These are phyloP conservation scores for Gonium pectorale DNA, from an alignment of 139 green algal genomes.

Conservation along the genomic window DNA sequence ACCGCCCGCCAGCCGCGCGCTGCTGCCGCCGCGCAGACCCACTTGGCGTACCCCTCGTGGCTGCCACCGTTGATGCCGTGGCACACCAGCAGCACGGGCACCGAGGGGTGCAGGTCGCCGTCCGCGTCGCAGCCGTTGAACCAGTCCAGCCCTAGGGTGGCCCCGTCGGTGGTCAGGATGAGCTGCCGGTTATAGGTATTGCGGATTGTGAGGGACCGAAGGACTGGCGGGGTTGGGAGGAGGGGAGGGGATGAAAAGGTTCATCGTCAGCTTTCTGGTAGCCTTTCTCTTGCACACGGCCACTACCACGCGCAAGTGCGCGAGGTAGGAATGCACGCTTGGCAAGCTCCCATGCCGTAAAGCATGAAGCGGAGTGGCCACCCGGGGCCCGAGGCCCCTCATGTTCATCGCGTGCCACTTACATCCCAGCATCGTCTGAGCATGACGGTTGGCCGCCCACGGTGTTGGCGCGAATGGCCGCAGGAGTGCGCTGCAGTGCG, in stretches of 20 bases:
- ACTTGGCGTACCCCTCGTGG: conserved; percentile 82
- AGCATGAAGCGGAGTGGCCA: too few species aligned
- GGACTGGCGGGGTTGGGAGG: not conserved
- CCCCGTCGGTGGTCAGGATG: conserved; percentile 65
- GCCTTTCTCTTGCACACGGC: too few species aligned
- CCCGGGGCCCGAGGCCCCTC: too few species aligned
- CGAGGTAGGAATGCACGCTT: too few species aligned
- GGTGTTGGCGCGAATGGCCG: conserved; percentile 10
- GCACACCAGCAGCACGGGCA: conserved; percentile 67
- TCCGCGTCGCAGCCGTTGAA: conserved; percentile 60
- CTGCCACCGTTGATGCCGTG: conserved; percentile 76
- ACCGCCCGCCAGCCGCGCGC: conserved; percentile 56
- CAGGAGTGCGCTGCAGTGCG: conserved; percentile 11
- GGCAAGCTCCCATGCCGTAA: too few species aligned
- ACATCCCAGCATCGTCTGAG: conserved; percentile 31
- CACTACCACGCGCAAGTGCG: too few species aligned
- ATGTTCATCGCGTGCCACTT: too few species aligned
- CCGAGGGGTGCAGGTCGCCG: conserved; percentile 24
- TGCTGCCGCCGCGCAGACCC: conserved; percentile 62
- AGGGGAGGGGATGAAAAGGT: not conserved
- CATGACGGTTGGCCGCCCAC: conserved; percentile 24
- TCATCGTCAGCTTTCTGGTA: too few species aligned
- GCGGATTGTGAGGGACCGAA: conserved; percentile 15
- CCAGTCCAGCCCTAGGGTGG: conserved; percentile 79
- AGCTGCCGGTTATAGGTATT: conserved; percentile 63